These are phyloP conservation scores for Serendipita sp. DNA, from an alignment of 768 basidiomycete species.

Conservation along the genomic window DNA sequence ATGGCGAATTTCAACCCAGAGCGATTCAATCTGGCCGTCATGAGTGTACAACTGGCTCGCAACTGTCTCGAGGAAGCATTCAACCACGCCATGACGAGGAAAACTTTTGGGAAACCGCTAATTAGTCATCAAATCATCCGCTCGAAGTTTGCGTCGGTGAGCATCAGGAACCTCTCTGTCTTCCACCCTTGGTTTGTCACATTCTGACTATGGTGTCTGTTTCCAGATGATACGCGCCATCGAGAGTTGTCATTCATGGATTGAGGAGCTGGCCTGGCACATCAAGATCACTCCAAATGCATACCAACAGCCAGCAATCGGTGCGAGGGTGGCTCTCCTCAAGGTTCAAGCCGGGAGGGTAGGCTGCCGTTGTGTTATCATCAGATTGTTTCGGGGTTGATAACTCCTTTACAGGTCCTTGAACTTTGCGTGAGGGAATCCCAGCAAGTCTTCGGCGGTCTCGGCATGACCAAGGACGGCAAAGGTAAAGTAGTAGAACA, in stretches of 20 bases:
- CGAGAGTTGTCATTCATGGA: conserved; percentile 10
- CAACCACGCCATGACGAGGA: conserved; percentile 9
- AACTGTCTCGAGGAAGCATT: conserved; percentile 9
- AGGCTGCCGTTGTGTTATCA: background rate
- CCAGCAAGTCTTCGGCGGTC: conserved; percentile 13
- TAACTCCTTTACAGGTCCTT: conserved; percentile 3
- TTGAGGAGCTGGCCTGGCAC: conserved; percentile 10
- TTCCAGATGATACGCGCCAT: conserved; percentile 8
- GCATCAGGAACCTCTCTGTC: background rate
- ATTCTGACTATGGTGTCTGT: background rate
- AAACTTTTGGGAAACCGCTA: conserved; percentile 12
- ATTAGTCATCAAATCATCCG: conserved; percentile 11
- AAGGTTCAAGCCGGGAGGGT: conserved; percentile 12
- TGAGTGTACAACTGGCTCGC: conserved; percentile 5
- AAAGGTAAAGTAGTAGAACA: conserved; percentile 10
- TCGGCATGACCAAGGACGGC: conserved; percentile 11
- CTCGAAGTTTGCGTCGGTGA: conserved; percentile 11
- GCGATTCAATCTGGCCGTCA: conserved; percentile 9
- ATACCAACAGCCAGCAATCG: conserved; percentile 7
- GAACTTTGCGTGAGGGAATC: conserved; percentile 11
- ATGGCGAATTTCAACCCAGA: conserved; percentile 18
- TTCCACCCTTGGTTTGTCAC: no score
- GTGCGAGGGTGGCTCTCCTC: conserved; percentile 10
- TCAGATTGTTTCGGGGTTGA: background rate
- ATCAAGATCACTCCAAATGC: conserved; percentile 2